These are phyloP conservation scores for Tuber magnatum DNA, from an alignment of 495 filamentous ascomycete species.

Conservation along the genomic window DNA sequence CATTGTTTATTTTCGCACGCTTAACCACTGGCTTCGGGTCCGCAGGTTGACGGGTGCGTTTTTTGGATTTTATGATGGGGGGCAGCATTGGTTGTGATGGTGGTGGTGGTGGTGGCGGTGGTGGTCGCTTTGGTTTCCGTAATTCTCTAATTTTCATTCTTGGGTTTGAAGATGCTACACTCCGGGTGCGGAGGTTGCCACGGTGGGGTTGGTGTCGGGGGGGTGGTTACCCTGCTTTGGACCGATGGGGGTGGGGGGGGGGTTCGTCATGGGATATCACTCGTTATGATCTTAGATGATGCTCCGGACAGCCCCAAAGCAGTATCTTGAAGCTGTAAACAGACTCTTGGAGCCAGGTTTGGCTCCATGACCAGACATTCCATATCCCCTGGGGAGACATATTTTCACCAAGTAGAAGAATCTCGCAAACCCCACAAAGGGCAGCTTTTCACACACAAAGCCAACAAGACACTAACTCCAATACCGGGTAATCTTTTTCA, in stretches of 20 bases:
- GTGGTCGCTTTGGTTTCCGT: background rate
- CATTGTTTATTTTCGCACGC: slow-evolving; percentile 30
- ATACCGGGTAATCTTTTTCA: no score
- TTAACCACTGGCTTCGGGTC: background rate
- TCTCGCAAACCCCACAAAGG: no score
- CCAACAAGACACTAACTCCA: no score
- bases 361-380: no score
- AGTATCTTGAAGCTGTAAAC: no score
- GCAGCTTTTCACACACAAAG: no score
- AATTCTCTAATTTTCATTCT: no score
- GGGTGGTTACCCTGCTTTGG: background rate
- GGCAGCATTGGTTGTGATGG: background rate
- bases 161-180: background rate
- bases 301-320: no score
- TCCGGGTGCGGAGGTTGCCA: background rate
- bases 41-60: background rate
- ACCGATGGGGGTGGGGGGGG: background rate
- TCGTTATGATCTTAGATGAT: background rate
- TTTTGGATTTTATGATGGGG: background rate
- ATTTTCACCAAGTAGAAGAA: no score
- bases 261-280: background rate
- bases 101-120: background rate
- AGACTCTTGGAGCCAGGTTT: no score
- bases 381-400: no score
- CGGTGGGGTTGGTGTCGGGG: background rate